Evolutionary conservation across 768 basidiomycete species (phyloP), one percentile per base, ranked within the genome.

Genomic region (Phaeolepiota aurea): DNA sequence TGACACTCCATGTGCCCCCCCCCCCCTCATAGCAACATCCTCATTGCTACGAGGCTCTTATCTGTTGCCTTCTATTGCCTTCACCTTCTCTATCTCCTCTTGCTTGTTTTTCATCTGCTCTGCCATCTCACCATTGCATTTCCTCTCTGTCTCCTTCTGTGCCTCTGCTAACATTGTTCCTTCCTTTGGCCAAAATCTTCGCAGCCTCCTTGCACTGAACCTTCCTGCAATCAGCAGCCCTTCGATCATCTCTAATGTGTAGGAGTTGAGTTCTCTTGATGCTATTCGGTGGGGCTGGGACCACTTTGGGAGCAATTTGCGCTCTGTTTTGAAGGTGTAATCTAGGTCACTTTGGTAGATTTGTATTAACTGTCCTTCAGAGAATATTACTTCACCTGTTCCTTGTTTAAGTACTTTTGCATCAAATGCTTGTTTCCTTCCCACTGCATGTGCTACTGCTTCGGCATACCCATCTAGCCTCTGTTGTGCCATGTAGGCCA

Each of bases 401-500:
- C 31, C 12, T 5, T 21, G 34, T 2, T 11, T 23, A 15, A 45
- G 9, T 1, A 64, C 51, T 12, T 41, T 41, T 30, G 33, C 28
- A 40, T 64, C 54, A 33, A 64, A 66, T 0, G 37, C 46, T 0
- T 23, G 43, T 36, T 63, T 64, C 1, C 49, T 37, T 13, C 40
- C 33, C 4, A 35, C 13, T n/a, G 61, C 51, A 11, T 62, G 58
- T 3, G 37, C 28, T 0, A 59, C 41, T 0, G 48, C 42, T 5
- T 53, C 41, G 1, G 49, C 40, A 38, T 58, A 57, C 1, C 55
- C 59, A 30, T 65, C 61, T 0, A 58, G 41, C 4, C 49, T 47
- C 30, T 62, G 62, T 40, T 62, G 58, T 2, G 28, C 52, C 0
- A 50, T 56, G 35, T 62, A 60, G 1, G 45, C 48, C 42, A 62